Percentiles rank a stretch among this genome's conserved stretches.
These are phyloP conservation scores for Persicaria tinctoria DNA, from an alignment of 148 eudicot species.

Conservation along the genomic window DNA sequence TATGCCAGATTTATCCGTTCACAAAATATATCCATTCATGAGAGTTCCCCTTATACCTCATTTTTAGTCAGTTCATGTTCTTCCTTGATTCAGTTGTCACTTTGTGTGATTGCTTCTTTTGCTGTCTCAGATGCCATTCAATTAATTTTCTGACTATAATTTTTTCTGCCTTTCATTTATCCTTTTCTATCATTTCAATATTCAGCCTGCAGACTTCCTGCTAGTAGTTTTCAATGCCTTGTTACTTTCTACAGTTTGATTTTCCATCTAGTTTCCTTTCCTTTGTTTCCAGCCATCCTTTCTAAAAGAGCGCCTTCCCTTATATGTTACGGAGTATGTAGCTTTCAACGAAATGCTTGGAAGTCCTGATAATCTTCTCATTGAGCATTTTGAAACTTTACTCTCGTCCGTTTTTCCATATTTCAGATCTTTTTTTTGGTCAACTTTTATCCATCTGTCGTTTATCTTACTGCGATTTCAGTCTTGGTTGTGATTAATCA, in stretches of 20 bases:
- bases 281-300: conserved; percentile 17
- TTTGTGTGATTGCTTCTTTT: background rate
- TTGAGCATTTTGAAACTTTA: background rate
- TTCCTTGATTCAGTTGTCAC: conserved; percentile 19
- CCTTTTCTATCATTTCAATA: background rate
- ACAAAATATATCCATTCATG: conserved; percentile 19
- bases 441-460: background rate
- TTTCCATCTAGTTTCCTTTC: background rate
- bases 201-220: background rate
- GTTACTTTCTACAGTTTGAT: conserved; percentile 1
- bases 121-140: background rate
- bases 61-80: conserved; percentile 11
- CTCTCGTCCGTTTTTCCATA: background rate
- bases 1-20: conserved; percentile 34
- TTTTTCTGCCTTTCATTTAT: background rate
- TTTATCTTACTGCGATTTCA: background rate
- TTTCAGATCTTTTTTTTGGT: background rate
- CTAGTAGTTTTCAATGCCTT: background rate
- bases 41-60: conserved; percentile 23
- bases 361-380: background rate
- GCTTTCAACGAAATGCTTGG: conserved; percentile 1
- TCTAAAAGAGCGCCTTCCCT: background rate
- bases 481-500: background rate
- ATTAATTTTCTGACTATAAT: background rate
- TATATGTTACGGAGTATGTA: background rate